Base-by-base conservation (phyloP, 768 basidiomycete species). In the Boletus speciosus region DNA sequence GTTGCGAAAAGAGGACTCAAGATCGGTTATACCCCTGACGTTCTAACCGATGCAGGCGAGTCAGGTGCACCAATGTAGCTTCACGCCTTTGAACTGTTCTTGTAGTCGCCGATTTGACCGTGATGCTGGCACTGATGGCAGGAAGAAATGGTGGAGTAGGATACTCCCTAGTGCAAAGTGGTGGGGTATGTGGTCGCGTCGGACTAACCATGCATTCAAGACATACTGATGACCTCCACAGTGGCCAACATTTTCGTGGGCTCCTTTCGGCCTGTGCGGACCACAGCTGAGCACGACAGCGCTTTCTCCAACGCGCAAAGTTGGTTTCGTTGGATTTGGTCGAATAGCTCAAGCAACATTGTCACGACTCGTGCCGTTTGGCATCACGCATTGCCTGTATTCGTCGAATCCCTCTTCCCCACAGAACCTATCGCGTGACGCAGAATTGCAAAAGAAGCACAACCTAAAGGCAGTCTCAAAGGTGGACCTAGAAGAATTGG, bases 61-160 rank as follows among this genome's bases (percentile, higher is more conserved):
- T 58, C 25, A 16, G 5, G 1, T 47, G 15, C 29, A 19, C 31
- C 5, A 48, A 34, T 49, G 5, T 11, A 41, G 6, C 12, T 41
- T 44, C 31, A 47, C 25, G 29, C 32, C 27, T 31, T 37, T 49
- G 2, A 47, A 43, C 29, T 36, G n/a, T 31, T 36, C n/a, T 40
- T 57, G 4, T 49, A 93, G 95, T 97, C 21, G 95, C 97, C 16
- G 97, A 99, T 68, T 69, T 91, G 9, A 82, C 85, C 0, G 80
- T 96, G 38, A 93, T 98, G 90, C 81, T 99, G 12, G 86, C 85
- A 0, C 78, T 99, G 27, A 98, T 98, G 94, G 94, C 95, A 0
- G 81, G 86, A 47, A 80, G 97, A n/a, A 86, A 90, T 47, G 88
- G 77, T 5, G 84, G 84, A 4, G 77, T 83, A 57, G 81, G 82